These are phyloP conservation scores for Salix suchowensis DNA, from an alignment of 345 rosid genomes.

Conservation along the genomic window DNA sequence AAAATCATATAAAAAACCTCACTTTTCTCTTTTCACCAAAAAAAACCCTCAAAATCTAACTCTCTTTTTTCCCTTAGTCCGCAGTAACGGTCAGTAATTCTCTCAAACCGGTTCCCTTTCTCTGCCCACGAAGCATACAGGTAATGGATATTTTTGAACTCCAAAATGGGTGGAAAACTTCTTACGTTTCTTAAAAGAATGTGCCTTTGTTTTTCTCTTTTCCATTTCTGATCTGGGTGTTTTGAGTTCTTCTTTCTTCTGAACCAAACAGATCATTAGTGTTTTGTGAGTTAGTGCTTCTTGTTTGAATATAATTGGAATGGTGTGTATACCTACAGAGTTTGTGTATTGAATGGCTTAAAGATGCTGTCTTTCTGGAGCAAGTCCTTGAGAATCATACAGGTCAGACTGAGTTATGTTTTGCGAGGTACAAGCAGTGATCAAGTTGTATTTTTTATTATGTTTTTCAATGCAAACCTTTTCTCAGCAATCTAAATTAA, in stretches of 20 bases:
- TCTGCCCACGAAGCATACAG: background rate
- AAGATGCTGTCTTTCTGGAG: background rate
- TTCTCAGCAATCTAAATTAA: background rate
- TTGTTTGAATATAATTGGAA: background rate
- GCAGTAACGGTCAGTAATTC: constrained; percentile 9
- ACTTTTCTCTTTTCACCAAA: background rate
- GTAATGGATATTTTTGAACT: background rate
- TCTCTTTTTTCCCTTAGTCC: background rate
- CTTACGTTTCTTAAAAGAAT: background rate
- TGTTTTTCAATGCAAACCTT: background rate
- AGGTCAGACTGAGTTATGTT: background rate
- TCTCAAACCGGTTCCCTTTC: background rate
- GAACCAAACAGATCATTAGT: background rate
- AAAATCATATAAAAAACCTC: constrained; percentile 3
- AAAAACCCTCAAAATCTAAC: background rate
- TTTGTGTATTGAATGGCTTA: background rate
- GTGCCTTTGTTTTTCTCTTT: background rate
- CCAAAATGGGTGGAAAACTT: background rate
- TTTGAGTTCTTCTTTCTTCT: background rate
- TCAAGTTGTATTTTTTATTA: background rate
- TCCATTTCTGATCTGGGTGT: background rate
- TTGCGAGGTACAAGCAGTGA: background rate
- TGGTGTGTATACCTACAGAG: background rate
- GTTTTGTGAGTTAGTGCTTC: background rate
- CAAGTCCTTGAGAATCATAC: background rate